Evolutionary conservation across 1,139 yeast species (phyloP).

Genomic region (Debaryomycetaceae sp.): DNA sequence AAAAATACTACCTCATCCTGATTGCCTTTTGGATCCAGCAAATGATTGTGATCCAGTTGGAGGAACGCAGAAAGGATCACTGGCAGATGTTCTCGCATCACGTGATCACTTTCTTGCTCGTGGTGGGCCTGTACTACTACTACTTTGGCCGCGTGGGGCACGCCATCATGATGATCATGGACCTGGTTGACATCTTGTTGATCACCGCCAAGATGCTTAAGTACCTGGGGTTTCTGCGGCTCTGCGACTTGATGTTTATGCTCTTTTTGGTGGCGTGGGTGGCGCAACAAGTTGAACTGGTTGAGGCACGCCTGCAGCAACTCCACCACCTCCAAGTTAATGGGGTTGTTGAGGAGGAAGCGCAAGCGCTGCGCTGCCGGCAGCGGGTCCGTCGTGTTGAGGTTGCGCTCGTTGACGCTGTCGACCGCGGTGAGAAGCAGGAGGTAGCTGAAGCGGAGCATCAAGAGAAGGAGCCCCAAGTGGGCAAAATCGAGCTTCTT

Average conservation of each 20-base stretch:
- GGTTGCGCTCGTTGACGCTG: conserved; percentile 25
- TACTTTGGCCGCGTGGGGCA: conserved; percentile 78
- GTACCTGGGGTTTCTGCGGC: conserved; percentile 55
- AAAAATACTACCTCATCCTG: conserved; percentile 67
- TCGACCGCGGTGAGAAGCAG: conserved; percentile 29
- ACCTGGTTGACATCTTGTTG: conserved; percentile 69
- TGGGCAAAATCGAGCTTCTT: conserved; percentile 28
- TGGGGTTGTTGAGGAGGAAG: conserved; percentile 27
- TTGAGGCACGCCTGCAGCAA: conserved; percentile 35
- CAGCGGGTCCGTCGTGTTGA: conserved; percentile 19
- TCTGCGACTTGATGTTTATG: conserved; percentile 69
- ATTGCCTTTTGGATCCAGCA: conserved; percentile 81
- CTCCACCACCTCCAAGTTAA: conserved; percentile 28
- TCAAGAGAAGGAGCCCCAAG: conserved; percentile 25
- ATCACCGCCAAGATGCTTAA: conserved; percentile 73
- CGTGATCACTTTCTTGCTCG: conserved; percentile 66
- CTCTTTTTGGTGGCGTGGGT: conserved; percentile 70
- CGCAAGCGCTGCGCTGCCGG: conserved; percentile 19
- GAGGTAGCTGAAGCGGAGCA: conserved; percentile 27
- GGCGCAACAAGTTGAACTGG: conserved; percentile 33
- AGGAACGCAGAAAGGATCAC: conserved; percentile 77
- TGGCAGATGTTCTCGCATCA: conserved; percentile 87
- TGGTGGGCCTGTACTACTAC: conserved; percentile 68
- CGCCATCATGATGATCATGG: conserved; percentile 75
- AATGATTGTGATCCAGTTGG: conserved; percentile 70